A percentile compares a stretch with the other conserved stretches of the same genome.
Evolutionary conservation across 2,329 filamentous ascomycete genomes (phyloP).

Genomic region (Neurospora sp.): DNA sequence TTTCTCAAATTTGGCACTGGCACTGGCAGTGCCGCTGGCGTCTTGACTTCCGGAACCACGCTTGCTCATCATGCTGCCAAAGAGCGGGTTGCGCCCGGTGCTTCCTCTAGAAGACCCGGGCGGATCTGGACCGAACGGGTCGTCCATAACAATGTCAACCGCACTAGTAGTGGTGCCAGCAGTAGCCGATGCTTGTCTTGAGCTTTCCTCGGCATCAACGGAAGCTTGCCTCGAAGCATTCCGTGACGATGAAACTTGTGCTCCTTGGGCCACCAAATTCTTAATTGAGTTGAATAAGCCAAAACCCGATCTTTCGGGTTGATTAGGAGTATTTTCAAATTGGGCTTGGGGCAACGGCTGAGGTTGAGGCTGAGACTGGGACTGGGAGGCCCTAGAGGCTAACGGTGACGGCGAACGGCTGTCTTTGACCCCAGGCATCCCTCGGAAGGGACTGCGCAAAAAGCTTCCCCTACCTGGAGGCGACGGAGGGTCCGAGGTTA

Average conservation of each 20-base stretch:
- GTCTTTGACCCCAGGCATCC: conserved; percentile 22
- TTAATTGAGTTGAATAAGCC: conserved; percentile 23
- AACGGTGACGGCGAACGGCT: conserved; percentile 21
- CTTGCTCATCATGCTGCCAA: not conserved
- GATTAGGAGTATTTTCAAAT: not conserved
- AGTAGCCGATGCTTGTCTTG: not conserved
- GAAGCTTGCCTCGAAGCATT: conserved; percentile 2
- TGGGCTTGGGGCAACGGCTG: conserved; percentile 8
- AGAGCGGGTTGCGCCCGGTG: conserved; percentile 10
- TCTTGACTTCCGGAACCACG: not conserved
- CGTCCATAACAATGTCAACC: conserved; percentile 10
- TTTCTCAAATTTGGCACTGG: not conserved
- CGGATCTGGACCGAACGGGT: conserved; percentile 17
- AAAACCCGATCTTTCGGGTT: conserved; percentile 19
- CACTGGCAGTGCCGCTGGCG: not conserved
- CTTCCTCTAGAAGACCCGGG: conserved; percentile 3
- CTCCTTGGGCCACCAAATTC: conserved; percentile 22
- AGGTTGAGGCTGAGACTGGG: conserved; percentile 3
- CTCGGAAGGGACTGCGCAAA: conserved; percentile 46
- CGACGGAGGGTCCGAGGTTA: conserved; percentile 49
- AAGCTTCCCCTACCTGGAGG: conserved; percentile 40
- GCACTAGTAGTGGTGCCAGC: conserved; percentile 1
- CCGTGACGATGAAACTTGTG: conserved; percentile 21
- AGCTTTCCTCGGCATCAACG: not conserved
- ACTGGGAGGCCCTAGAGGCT: conserved; percentile 7